A percentile compares a stretch with the other conserved stretches of the same genome.
phyloP scores from a whole-genome alignment of 345 rosid genomes.

The Arabidopsis arenosa region DNA sequence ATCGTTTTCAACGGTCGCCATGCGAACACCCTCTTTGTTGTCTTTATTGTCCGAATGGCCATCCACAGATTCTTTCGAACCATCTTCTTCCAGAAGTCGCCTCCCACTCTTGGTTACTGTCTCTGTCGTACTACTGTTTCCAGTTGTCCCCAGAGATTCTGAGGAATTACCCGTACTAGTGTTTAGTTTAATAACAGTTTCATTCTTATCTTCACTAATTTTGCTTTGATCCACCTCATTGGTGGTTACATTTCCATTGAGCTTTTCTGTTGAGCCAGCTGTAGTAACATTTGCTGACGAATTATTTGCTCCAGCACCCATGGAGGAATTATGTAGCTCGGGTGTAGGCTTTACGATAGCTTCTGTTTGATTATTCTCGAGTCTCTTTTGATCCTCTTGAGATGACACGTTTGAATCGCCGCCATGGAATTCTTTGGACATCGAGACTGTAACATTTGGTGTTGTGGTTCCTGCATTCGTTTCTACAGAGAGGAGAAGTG shows the following conservation, averaged over 20 bases:
- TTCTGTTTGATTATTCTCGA: conserved; percentile 48
- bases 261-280: conserved; percentile 28
- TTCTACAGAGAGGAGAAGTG: conserved; percentile 56
- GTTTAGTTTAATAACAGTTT: conserved; percentile 50
- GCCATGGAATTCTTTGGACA: conserved; percentile 47
- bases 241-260: conserved; percentile 39
- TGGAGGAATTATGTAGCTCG: conserved; percentile 48
- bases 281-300: conserved; percentile 36
- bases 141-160: conserved; percentile 44
- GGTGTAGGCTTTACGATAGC: conserved; percentile 50
- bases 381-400: conserved; percentile 50
- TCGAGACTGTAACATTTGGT: conserved; percentile 49
- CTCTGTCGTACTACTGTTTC: conserved; percentile 48
- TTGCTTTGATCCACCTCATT: conserved; percentile 45
- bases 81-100: conserved; percentile 74
- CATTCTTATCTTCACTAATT: conserved; percentile 40
- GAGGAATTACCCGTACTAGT: conserved; percentile 50
- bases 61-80: conserved; percentile 55
- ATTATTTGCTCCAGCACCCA: conserved; percentile 41
- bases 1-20: conserved; percentile 83
- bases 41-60: conserved; percentile 56
- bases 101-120: conserved; percentile 63
- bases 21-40: conserved; percentile 51
- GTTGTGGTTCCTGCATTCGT: conserved; percentile 51
- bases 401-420: conserved; percentile 44